Conservation (phyloP, 208 protist genomes). For the Trypanosoma caninum region DNA sequence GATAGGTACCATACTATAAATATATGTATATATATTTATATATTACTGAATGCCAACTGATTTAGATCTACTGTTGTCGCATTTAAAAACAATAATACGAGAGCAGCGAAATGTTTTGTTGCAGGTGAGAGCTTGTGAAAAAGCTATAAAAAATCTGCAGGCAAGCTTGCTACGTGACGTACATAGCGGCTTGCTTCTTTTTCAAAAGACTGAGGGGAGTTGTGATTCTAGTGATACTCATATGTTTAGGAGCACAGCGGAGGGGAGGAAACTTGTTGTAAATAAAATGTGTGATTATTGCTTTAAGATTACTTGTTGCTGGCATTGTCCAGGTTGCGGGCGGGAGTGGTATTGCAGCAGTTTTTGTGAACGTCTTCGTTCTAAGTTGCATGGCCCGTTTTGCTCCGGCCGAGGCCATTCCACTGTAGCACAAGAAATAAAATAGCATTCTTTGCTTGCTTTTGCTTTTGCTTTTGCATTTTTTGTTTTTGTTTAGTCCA, state of each 20-base stretch:
- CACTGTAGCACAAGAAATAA: too few species aligned
- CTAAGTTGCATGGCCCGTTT: conserved; percentile 31
- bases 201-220: not conserved
- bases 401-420: conserved; percentile 29
- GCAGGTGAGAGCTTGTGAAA: conserved; percentile 9
- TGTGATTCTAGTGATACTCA: not conserved
- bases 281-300: conserved; percentile 67
- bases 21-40: too few species aligned
- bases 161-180: not conserved
- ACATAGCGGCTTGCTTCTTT: not conserved
- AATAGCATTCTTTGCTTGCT: too few species aligned
- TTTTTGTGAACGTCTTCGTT: conserved; percentile 48
- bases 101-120: conserved; percentile 7
- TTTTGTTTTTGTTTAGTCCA: too few species aligned
- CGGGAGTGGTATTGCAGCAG: conserved; percentile 78
- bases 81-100: not conserved
- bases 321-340: conserved; percentile 41
- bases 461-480: too few species aligned
- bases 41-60: not conserved
- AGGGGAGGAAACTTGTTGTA: not conserved
- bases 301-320: conserved; percentile 36
- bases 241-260: not conserved
- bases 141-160: conserved; percentile 1
- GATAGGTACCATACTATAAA: too few species aligned
- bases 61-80: not conserved